Evolutionary conservation across 345 rosid genomes (phyloP).

Genomic region (Brassica rapa): DNA sequence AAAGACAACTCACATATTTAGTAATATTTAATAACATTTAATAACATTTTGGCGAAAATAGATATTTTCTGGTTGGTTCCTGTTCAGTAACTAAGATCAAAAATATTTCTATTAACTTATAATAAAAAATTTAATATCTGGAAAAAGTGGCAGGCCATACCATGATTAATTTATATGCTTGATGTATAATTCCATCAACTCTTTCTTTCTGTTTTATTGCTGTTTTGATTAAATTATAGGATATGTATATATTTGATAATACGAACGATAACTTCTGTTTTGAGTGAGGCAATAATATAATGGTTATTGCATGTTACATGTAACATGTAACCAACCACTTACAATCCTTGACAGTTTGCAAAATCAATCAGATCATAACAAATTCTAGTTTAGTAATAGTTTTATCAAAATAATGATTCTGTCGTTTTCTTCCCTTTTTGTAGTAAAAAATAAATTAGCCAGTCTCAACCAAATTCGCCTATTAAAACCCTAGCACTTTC

Average conservation of each 20-base stretch:
- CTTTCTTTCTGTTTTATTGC: no score
- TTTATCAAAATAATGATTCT: background rate
- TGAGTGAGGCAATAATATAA: background rate
- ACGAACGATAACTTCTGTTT: background rate
- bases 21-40: no score
- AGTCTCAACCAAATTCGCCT: background rate
- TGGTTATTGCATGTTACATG: background rate
- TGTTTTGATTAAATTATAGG: background rate
- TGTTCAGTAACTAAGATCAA: no score
- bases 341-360: background rate
- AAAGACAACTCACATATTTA: no score
- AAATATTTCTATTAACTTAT: no score
- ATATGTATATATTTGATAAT: background rate
- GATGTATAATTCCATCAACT: background rate
- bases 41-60: no score
- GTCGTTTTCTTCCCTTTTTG: background rate
- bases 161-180: background rate
- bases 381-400: background rate
- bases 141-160: no score
- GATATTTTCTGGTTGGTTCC: no score
- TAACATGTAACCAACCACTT: background rate
- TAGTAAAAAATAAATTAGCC: background rate
- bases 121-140: no score
- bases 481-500: conserved; percentile 9
- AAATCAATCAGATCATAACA: background rate